Base-by-base conservation (phyloP, 2,329 filamentous ascomycete species). In the Hypoxylon sp. region DNA sequence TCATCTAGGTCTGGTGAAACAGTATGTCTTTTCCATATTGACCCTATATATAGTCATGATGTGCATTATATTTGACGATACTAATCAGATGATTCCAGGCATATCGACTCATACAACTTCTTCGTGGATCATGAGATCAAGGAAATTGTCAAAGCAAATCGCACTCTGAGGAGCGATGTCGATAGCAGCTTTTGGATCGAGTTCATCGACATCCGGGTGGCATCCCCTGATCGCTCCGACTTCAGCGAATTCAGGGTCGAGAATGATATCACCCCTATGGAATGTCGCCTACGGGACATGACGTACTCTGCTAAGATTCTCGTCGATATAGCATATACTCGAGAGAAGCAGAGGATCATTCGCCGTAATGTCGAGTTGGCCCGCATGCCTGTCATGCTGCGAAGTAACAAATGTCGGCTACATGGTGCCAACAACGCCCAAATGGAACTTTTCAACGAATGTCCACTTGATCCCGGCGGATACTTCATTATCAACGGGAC, bases 401-500 rank as follows among this genome's bases (percentile, higher is more conserved):
- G 93, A 77, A 98, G 96, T 80, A 93, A 92, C 71, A 97, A 96
- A 78, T 99, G 96, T 78, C 90, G 93, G 40, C 84, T 99, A 57
- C 87, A 88, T 64, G 91, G 91, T 61, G 95, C 94, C 73, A 92
- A 89, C 55, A 96, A 97, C 70, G 85, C 89, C 14, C 87, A 97
- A 74, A 97, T 98, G 94, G 93, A 93, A 65, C 81, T 90, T 50
- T 90, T 98, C 84, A 96, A 97, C 74, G 96, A 99, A 80, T 99
- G 96, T 74, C 93, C 96, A 12, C 84, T 99, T 40, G 96, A 99
- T 75, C 96, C 96, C 0, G 96, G 96, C 68, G 96, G 96, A 54
- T 99, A 99, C 78, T 99, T 99, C 75, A 96, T 99, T 74, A 93
- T 98, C 70, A 93, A 95, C 73, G 96, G 96, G 48, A 97, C 96